Percentiles rank a stretch among this genome's conserved stretches.
Evolutionary conservation across 352 stramenopile species (phyloP).

Genomic region (Pythium periplocum): DNA sequence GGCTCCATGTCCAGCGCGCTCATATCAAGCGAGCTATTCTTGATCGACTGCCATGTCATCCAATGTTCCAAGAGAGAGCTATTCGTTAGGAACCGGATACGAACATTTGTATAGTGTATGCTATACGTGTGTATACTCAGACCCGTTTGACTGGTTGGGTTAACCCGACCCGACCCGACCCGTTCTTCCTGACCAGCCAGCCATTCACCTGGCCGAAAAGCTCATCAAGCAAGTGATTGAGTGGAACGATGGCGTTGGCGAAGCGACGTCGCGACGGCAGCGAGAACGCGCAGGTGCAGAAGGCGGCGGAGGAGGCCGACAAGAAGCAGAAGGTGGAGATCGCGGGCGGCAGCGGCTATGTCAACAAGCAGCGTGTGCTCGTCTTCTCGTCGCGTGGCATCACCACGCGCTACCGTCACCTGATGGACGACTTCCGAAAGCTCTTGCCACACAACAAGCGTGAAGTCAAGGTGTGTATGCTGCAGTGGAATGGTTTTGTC

Average conservation of each 20-base stretch:
- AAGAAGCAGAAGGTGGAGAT: conserved; percentile 42
- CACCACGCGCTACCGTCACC: conserved; percentile 95
- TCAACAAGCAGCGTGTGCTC: conserved; percentile 92
- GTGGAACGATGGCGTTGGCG: conserved; percentile 19
- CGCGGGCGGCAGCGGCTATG: conserved; percentile 45
- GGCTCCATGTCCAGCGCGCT: no score
- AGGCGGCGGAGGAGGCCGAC: conserved; percentile 23
- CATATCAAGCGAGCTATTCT: no score
- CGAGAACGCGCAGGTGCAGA: conserved; percentile 4
- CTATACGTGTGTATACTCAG: not conserved
- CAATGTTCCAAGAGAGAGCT: no score
- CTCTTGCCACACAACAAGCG: conserved; percentile 99
- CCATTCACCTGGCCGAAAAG: conserved; percentile 21
- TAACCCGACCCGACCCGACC: conserved; percentile 2
- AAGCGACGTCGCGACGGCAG: conserved; percentile 25
- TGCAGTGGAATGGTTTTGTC: not conserved
- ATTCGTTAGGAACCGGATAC: no score
- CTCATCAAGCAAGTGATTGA: conserved; percentile 7
- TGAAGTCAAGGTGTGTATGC: conserved; percentile 88
- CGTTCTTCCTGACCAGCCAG: conserved; percentile 9
- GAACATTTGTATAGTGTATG: no score
- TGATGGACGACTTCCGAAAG: conserved; percentile 97
- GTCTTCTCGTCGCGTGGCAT: conserved; percentile 91
- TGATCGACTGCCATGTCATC: no score
- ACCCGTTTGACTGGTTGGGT: conserved; percentile 10